Conservation (phyloP, 345 rosid genomes). For the Heritiera littoralis region DNA sequence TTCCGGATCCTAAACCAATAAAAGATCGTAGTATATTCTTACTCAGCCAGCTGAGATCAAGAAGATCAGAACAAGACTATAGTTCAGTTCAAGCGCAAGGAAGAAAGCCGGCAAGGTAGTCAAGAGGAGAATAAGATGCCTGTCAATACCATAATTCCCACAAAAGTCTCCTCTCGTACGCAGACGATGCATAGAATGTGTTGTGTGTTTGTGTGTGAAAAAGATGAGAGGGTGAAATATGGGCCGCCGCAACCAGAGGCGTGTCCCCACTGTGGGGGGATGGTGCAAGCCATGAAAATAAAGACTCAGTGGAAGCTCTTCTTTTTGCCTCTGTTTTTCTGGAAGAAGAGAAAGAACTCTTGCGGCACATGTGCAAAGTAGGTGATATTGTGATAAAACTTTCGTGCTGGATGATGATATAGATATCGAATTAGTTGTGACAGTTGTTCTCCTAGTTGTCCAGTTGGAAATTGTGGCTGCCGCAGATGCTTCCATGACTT, state of each 20-base stretch:
- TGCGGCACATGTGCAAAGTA: conserved; percentile 8
- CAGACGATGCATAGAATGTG: conserved; percentile 10
- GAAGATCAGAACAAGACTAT: no score
- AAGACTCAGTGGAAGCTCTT: conserved; percentile 9
- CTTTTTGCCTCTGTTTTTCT: conserved; percentile 10
- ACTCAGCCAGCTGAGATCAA: background rate
- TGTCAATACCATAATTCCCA: background rate
- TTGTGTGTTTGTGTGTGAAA: conserved; percentile 7
- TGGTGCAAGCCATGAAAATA: background rate
- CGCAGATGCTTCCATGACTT: background rate
- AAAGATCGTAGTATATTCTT: background rate
- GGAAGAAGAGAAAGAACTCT: background rate
- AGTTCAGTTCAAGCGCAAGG: background rate
- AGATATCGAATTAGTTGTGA: background rate
- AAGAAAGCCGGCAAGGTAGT: background rate
- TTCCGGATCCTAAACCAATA: background rate
- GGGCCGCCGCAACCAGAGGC: background rate
- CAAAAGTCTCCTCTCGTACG: background rate
- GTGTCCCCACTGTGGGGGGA: conserved; percentile 13
- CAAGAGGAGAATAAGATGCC: background rate
- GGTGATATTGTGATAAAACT: background rate
- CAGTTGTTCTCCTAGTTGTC: background rate
- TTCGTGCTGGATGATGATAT: background rate
- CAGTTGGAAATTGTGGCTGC: background rate
- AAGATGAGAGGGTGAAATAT: background rate